These are phyloP conservation scores for Globisporangium nagaii DNA, from an alignment of 352 stramenopile genomes.

Conservation along the genomic window DNA sequence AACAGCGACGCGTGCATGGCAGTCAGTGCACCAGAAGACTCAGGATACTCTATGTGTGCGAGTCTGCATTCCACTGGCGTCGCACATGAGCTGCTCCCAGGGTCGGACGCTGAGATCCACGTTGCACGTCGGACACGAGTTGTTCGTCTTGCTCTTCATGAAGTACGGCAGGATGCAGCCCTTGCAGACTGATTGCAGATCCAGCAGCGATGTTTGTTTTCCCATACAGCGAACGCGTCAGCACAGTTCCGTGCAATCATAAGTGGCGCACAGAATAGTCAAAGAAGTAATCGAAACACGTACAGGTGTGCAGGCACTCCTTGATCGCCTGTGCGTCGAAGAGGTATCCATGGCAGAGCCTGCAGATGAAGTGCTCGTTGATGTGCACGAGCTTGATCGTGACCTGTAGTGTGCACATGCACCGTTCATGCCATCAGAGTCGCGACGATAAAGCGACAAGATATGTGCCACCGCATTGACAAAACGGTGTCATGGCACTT, in stretches of 20 bases:
- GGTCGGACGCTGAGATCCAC: conserved; percentile 44
- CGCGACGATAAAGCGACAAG: background rate
- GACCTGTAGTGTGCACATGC: conserved; percentile 16
- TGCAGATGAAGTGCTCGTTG: conserved; percentile 58
- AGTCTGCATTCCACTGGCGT: background rate
- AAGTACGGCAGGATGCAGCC: conserved; percentile 55
- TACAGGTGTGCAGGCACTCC: conserved; percentile 80
- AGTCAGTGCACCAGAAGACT: no score
- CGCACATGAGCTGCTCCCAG: conserved; percentile 46
- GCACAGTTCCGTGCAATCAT: background rate
- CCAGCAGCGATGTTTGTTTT: no score
- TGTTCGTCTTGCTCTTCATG: conserved; percentile 18
- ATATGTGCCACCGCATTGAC: no score
- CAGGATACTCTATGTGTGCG: no score
- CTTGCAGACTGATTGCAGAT: conserved; percentile 46
- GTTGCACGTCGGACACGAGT: conserved; percentile 41
- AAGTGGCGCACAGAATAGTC: no score
- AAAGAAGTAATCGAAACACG: conserved; percentile 5
- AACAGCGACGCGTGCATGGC: no score
- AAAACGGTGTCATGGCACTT: no score
- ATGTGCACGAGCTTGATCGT: conserved; percentile 39
- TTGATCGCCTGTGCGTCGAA: conserved; percentile 66
- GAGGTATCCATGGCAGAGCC: conserved; percentile 64
- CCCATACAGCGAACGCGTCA: background rate
- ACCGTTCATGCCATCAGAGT: no score